These are phyloP conservation scores for Aureobasidium sp. DNA, from an alignment of 2,329 filamentous ascomycete species.

Conservation along the genomic window DNA sequence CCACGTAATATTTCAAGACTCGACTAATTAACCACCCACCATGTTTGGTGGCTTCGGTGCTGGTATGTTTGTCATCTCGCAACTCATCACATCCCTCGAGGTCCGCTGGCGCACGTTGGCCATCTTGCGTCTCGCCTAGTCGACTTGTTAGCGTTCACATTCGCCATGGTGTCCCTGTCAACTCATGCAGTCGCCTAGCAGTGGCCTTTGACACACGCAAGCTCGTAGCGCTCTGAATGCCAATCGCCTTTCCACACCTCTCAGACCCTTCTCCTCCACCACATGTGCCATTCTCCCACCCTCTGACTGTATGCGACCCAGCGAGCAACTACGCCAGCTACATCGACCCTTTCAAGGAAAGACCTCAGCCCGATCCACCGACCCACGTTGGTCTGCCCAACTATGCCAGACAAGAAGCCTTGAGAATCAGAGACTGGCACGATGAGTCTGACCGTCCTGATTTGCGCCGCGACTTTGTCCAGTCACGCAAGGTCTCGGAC, in stretches of 20 bases:
- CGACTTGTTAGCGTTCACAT: background rate
- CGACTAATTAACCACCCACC: background rate
- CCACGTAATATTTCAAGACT: background rate
- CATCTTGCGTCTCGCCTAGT: background rate
- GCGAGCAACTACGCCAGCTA: conserved; percentile 13
- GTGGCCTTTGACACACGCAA: no score
- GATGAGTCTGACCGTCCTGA: conserved; percentile 5
- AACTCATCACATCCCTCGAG: background rate
- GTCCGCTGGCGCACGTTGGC: background rate
- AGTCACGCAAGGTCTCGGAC: conserved; percentile 3
- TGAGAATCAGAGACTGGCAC: conserved; percentile 9
- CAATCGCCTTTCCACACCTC: background rate
- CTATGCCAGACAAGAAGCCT: conserved; percentile 5
- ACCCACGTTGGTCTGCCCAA: conserved; percentile 10
- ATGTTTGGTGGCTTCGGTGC: conserved; percentile 13
- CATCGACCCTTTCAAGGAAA: conserved; percentile 12
- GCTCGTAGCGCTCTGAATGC: conserved; percentile 1
- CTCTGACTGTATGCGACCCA: conserved; percentile 9
- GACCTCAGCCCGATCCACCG: conserved; percentile 11
- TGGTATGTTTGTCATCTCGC: conserved; percentile 13
- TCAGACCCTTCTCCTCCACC: background rate
- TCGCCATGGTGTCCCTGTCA: background rate
- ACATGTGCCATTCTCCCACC: background rate
- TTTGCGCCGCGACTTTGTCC: conserved; percentile 5
- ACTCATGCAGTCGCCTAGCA: background rate